phyloP scores from a whole-genome alignment of 306 rosid genomes.

The Cucurbita moschata region DNA sequence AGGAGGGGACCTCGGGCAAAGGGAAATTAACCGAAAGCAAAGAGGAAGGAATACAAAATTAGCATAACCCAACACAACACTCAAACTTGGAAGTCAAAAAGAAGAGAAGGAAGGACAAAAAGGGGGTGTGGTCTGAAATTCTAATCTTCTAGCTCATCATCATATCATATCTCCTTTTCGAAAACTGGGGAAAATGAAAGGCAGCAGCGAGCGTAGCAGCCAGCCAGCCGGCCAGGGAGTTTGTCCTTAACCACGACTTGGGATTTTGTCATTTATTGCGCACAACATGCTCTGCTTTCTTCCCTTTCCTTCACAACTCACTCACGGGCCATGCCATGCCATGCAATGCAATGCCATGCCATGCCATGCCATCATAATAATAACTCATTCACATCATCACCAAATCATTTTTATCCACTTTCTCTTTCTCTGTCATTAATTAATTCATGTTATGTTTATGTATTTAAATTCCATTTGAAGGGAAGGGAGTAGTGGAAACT shows the following conservation, averaged over 20 bases:
- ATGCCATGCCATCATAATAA: not conserved
- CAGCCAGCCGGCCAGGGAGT: slow-evolving; percentile 30
- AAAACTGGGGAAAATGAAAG: not conserved
- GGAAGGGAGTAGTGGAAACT: not conserved
- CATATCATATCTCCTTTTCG: not conserved
- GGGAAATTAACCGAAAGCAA: slow-evolving; percentile 5
- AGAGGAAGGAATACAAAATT: not conserved
- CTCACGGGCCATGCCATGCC: too few species aligned
- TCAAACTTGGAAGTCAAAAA: not conserved
- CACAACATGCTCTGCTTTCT: not conserved
- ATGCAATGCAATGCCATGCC: too few species aligned
- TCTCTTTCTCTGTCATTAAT: too few species aligned
- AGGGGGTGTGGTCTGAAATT: slow-evolving; percentile 3
- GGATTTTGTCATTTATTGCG: slow-evolving; percentile 30
- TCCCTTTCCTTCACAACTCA: too few species aligned
- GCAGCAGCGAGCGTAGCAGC: not conserved
- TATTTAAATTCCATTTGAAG: not conserved
- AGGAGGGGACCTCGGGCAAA: not conserved
- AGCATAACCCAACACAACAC: not conserved
- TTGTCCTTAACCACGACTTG: slow-evolving; percentile 26
- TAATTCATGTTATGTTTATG: not conserved
- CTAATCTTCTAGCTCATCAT: not conserved
- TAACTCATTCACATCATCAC: not conserved
- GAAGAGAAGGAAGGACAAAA: not conserved
- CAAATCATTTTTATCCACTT: slow-evolving; percentile 8